phyloP scores from a whole-genome alignment of 1,284 basidiomycete species.

The Fistulinella cinereoalba region DNA sequence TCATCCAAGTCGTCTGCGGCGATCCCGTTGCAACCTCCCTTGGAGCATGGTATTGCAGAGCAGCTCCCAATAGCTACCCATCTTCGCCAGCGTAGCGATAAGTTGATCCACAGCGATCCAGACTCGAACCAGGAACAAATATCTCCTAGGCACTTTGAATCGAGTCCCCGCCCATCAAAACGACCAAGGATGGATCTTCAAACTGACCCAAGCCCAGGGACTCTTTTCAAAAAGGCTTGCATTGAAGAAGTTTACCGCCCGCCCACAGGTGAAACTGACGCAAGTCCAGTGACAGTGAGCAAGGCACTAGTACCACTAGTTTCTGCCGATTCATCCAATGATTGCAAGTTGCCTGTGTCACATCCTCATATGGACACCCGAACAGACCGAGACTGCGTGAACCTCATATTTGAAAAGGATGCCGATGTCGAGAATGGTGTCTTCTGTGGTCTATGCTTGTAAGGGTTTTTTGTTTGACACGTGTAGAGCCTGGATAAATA shows the following conservation, averaged over 20 bases:
- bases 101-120: slow-evolving; percentile 1
- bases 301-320: neutral
- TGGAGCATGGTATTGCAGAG: slow-evolving; percentile 5
- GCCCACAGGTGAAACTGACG: neutral
- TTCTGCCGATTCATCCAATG: neutral
- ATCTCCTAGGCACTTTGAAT: neutral
- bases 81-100: no score
- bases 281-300: neutral
- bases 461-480: slow-evolving; percentile 26
- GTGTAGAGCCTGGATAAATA: neutral
- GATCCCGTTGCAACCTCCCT: slow-evolving; percentile 2
- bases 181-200: slow-evolving; percentile 18
- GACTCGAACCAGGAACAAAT: neutral
- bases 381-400: slow-evolving; percentile 43
- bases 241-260: slow-evolving; percentile 6
- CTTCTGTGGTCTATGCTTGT: slow-evolving; percentile 53
- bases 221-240: slow-evolving; percentile 24
- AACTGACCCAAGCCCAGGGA: no score
- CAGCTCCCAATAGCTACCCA: slow-evolving; percentile 1
- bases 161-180: slow-evolving; percentile 12
- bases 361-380: slow-evolving; percentile 16
- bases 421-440: slow-evolving; percentile 37
- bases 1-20: slow-evolving; percentile 2
- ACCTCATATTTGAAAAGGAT: slow-evolving; percentile 44
- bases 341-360: neutral